Evolutionary conservation across 2,329 filamentous ascomycete species (phyloP).

Genomic region (Fusarium pilosicola): DNA sequence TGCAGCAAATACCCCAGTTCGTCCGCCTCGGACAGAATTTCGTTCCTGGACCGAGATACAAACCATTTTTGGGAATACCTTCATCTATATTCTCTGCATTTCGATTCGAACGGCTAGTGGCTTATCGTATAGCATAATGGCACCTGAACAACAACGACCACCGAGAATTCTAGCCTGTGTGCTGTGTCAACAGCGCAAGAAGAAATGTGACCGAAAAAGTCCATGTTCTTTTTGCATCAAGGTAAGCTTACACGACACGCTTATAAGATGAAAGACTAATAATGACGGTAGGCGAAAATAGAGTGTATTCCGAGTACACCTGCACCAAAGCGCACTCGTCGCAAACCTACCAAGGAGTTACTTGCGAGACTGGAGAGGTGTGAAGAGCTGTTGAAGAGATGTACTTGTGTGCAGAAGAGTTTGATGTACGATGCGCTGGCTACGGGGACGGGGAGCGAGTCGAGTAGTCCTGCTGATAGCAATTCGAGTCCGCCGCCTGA

Average conservation of each 20-base stretch:
- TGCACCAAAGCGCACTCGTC: conserved; percentile 30
- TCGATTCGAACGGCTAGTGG: neutral
- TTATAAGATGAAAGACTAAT: neutral
- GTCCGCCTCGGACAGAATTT: conserved; percentile 2
- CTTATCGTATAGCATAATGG: conserved; percentile 5
- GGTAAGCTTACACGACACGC: neutral
- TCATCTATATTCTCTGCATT: neutral
- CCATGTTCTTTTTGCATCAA: conserved; percentile 36
- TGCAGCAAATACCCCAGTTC: conserved; percentile 27
- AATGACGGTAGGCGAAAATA: conserved; percentile 14
- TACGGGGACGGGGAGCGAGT: conserved; percentile 4
- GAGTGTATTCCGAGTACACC: conserved; percentile 31
- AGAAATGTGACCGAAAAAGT: conserved; percentile 34
- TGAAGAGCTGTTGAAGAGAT: conserved; percentile 30
- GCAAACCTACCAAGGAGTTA: conserved; percentile 31
- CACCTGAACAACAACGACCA: conserved; percentile 13
- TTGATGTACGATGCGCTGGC: conserved; percentile 11
- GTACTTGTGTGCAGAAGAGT: conserved; percentile 31
- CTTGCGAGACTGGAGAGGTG: conserved; percentile 27
- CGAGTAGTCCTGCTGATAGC: conserved; percentile 26
- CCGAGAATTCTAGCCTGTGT: conserved; percentile 29
- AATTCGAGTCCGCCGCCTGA: conserved; percentile 26
- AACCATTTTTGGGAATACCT: neutral
- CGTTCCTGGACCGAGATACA: neutral
- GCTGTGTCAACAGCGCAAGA: conserved; percentile 34